Percentiles rank a stretch among this genome's conserved stretches.
These are phyloP conservation scores for Cavenderia fasciculata DNA, from an alignment of 78 protist genomes.

Conservation along the genomic window DNA sequence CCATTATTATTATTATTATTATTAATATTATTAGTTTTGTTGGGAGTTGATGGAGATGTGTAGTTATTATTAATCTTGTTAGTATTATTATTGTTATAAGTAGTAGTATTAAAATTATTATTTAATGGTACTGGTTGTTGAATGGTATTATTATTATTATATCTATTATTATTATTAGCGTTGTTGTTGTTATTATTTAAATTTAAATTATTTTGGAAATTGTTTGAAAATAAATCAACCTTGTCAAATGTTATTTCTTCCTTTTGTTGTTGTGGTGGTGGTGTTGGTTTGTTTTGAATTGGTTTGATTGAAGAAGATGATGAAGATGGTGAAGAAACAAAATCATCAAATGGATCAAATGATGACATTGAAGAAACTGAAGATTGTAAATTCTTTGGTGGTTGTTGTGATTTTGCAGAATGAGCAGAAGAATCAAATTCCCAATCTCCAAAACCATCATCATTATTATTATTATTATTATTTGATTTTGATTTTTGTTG, in stretches of 20 bases:
- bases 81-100: too few relatives aligned
- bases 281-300: not conserved
- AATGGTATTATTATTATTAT: not conserved
- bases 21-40: too few relatives aligned
- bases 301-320: not conserved
- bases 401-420: not conserved
- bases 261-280: not conserved
- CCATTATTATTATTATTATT: too few relatives aligned
- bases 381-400: not conserved
- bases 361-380: not conserved
- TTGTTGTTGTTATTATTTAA: not conserved
- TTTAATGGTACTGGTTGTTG: not conserved
- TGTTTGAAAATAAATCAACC: not conserved
- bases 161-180: not conserved
- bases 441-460: not conserved
- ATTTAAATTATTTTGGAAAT: not conserved
- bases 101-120: too few relatives aligned
- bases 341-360: not conserved
- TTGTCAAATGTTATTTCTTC: not conserved
- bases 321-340: conserved; percentile 8
- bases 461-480: conserved; percentile 36
- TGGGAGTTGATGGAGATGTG: too few relatives aligned
- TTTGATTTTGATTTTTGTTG: not conserved
- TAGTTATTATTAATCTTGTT: too few relatives aligned
- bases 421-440: not conserved